These are phyloP conservation scores for Marchantia polymorpha DNA, from an alignment of 225 moss, liverwort and hornwort species.

Conservation along the genomic window DNA sequence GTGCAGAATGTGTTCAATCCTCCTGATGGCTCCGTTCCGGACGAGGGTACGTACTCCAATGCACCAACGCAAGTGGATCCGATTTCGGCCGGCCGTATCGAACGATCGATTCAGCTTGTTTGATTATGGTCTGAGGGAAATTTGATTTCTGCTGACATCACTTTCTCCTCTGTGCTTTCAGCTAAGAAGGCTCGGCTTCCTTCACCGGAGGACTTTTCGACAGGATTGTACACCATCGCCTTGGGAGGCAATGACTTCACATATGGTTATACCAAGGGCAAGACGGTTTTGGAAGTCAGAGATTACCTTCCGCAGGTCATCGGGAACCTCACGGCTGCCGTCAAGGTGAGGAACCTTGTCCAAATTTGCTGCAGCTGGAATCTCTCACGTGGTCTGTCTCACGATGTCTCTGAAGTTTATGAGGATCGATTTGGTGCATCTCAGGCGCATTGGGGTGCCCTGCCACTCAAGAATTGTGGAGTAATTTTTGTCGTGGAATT, in stretches of 20 bases:
- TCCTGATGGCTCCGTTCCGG: constrained; percentile 23
- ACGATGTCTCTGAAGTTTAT: neutral
- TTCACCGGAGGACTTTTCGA: constrained; percentile 19
- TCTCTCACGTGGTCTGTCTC: neutral
- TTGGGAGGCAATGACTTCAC: constrained; percentile 52
- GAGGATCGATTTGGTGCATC: no score
- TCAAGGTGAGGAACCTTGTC: constrained; percentile 25
- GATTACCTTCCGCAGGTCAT: constrained; percentile 37
- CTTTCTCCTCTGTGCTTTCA: neutral
- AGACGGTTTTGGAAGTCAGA: constrained; percentile 31
- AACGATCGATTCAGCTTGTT: neutral
- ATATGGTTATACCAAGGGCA: constrained; percentile 40
- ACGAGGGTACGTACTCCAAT: constrained; percentile 27
- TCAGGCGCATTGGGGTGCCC: no score
- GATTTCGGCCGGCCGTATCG: neutral
- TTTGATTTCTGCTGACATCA: neutral
- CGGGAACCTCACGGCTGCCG: constrained; percentile 33
- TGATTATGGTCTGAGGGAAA: neutral
- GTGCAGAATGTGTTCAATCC: constrained; percentile 37
- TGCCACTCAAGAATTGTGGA: neutral
- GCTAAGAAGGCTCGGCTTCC: constrained; percentile 33
- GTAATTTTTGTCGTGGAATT: neutral
- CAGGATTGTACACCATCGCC: constrained; percentile 37
- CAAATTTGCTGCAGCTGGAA: neutral
- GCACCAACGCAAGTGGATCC: neutral